phyloP scores from a whole-genome alignment of 2,329 filamentous ascomycete species.

The Phyllosticta citribraziliensis region DNA sequence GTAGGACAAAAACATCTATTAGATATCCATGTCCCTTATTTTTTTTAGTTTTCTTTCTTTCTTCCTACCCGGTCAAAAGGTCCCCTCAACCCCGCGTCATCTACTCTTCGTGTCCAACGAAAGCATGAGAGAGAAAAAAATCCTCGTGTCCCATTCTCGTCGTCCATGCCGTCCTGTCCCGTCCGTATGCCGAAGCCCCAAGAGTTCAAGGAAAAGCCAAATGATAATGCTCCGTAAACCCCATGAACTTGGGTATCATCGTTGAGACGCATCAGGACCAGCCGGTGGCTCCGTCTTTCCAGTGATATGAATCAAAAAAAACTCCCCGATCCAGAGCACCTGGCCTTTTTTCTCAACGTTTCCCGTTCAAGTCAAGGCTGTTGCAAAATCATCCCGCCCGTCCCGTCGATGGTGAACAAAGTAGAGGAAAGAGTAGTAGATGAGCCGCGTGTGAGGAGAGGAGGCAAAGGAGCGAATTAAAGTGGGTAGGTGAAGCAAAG shows the following conservation, averaged over 20 bases:
- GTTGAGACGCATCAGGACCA: neutral
- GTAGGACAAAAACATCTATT: constrained; percentile 1
- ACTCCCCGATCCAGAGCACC: neutral
- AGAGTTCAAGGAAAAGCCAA: neutral
- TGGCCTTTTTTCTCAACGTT: neutral
- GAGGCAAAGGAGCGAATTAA: neutral
- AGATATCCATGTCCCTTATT: constrained; percentile 9
- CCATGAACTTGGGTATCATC: neutral
- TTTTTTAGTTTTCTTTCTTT: constrained; percentile 4
- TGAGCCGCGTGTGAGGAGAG: neutral
- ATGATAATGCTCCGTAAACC: neutral
- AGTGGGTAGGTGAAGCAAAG: neutral
- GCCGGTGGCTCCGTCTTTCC: neutral
- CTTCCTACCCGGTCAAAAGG: neutral
- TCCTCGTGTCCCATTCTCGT: neutral
- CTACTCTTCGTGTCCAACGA: neutral
- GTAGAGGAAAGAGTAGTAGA: neutral
- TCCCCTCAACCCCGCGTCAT: neutral
- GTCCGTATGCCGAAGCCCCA: neutral
- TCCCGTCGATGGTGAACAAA: too few relatives aligned
- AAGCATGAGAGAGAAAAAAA: neutral
- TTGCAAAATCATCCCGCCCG: neutral
- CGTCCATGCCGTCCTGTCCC: neutral
- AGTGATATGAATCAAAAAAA: neutral
- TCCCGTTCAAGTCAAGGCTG: neutral